Evolutionary conservation across 768 basidiomycete genomes (phyloP), one percentile per base, ranked within the genome.

Genomic region (Naganishia antarctica): DNA sequence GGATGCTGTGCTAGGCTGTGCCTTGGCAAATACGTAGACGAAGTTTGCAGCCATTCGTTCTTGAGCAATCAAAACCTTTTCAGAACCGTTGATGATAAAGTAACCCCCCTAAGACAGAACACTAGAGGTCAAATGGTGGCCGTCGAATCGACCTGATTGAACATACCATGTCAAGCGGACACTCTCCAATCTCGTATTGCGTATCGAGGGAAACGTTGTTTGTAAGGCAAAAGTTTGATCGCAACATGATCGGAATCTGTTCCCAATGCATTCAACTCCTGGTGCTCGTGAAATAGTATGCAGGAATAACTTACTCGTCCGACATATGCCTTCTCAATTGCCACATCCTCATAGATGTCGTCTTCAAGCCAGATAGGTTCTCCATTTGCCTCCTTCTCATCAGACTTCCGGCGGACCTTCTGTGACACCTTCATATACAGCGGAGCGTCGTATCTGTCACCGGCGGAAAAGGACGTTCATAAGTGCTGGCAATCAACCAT

Each of bases 11-110:
- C 91, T 93, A 3, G 94, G 93, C 70, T 94, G 91, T 0, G 90
- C 90, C 79, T 98, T 99, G 58, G 93, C 91, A 73, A 99, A 99
- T 59, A 97, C 92, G 78, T 98, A 99, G 69, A 99, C 96, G 73
- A 96, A 93, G 80, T 99, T 99, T 25, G 91, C 93, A 11, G 96
- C 94, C 93, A 98, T 98, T 59, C 96, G 86, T 77, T 99, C 96
- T 78, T 99, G 96, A 1, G 96, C 96, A 77, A 99, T 99, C 66
- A 99, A 82, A n/a, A 99, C 96, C 78, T 99, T 99, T 77, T 99
- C 96, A 2, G 96, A 98, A 13, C 96, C 96, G 70, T 97, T 98
- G 80, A 99, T 97, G 74, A 99, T 91, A 78, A 99, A 99, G 77
- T 99, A 99, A 51, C 96, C 96, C 77, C 96, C 96, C 53, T 57